A percentile compares a stretch with the other conserved stretches of the same genome.
These are phyloP conservation scores for Anisodus tanguticus DNA, from an alignment of 257 asterid genomes.

Conservation along the genomic window DNA sequence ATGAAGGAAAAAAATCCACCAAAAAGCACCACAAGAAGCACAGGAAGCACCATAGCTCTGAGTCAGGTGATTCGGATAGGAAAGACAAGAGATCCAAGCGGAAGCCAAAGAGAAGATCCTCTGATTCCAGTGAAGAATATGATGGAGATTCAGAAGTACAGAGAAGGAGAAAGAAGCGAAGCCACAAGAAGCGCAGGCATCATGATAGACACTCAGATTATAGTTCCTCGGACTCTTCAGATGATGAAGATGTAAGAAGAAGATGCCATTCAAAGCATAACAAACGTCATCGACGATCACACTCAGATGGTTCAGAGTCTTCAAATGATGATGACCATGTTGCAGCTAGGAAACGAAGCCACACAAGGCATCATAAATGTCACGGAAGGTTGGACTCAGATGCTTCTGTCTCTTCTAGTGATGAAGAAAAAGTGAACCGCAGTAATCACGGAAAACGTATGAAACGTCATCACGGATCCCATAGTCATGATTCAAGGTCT, in stretches of 20 bases:
- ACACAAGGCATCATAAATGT: slow-evolving; percentile 48
- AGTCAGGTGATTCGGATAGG: slow-evolving; percentile 60
- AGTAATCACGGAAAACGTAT: slow-evolving; percentile 44
- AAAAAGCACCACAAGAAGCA: slow-evolving; percentile 51
- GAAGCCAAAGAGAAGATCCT: slow-evolving; percentile 58
- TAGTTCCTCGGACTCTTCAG: slow-evolving; percentile 50
- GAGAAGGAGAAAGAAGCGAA: slow-evolving; percentile 54
- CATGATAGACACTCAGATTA: slow-evolving; percentile 46
- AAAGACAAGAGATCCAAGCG: slow-evolving; percentile 58
- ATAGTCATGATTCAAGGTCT: slow-evolving; percentile 45
- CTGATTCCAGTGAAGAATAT: slow-evolving; percentile 49
- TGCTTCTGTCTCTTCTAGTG: slow-evolving; percentile 50
- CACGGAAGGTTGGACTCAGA: slow-evolving; percentile 43
- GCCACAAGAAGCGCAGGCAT: slow-evolving; percentile 53
- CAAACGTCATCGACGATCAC: slow-evolving; percentile 42
- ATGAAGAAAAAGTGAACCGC: slow-evolving; percentile 46
- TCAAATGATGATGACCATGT: slow-evolving; percentile 46
- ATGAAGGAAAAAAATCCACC: slow-evolving; percentile 50
- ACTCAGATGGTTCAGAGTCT: slow-evolving; percentile 47
- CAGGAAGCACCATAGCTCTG: slow-evolving; percentile 42
- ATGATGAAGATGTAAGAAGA: slow-evolving; percentile 43
- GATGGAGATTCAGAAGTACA: slow-evolving; percentile 55
- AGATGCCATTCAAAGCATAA: slow-evolving; percentile 41
- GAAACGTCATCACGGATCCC: slow-evolving; percentile 43
- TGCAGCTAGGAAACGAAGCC: slow-evolving; percentile 46